Base-by-base conservation (phyloP, 129 eudicot species). In the Centaurea solstitialis region DNA sequence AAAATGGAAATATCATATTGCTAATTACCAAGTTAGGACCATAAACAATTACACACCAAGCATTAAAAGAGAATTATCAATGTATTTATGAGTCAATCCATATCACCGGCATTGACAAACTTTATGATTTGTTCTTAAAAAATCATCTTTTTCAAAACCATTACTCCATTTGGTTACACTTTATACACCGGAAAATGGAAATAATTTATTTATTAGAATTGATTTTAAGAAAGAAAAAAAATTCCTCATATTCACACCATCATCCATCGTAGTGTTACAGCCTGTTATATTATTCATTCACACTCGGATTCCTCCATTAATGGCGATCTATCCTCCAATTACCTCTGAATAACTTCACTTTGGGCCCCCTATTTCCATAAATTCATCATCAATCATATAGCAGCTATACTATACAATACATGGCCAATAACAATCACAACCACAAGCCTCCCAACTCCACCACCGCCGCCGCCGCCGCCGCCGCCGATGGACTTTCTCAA, bases 401-500 rank as follows among this genome's bases (percentile, higher is more conserved):
- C 67, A n/a, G n/a, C n/a, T n/a, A n/a, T n/a, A n/a, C n/a, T n/a
- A n/a, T n/a, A n/a, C n/a, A 33, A 68, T 6, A 50, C 61, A 82
- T 69, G 77, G 81, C 81, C 26, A 82, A 82, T 59, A 50, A 70
- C 72, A 75, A 82, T 22, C 69, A 78, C 41, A 18, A 28, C 24
- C 59, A 62, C 17, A 69, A 30, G 3, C 65, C 81, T 17, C 4
- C 45, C 79, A 24, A 76, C 80, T 74, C 75, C 85, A 83, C 75
- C 85, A 83, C 73, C 64, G 3, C 86, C 78, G 75, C 86, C 87
- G 74, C 75, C 74, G 50, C 71, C 68, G 50, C 86, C 82, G 79
- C 85, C 73, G 77, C 77, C 22, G 97, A 84, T 85, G 93, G 89
- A 41, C 72, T 85, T 33, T 79, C 97, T 6, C 88, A 85, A 66